Evolutionary conservation across 1,139 yeast species (phyloP).

Genomic region (Blastobotrys ciferrii): DNA sequence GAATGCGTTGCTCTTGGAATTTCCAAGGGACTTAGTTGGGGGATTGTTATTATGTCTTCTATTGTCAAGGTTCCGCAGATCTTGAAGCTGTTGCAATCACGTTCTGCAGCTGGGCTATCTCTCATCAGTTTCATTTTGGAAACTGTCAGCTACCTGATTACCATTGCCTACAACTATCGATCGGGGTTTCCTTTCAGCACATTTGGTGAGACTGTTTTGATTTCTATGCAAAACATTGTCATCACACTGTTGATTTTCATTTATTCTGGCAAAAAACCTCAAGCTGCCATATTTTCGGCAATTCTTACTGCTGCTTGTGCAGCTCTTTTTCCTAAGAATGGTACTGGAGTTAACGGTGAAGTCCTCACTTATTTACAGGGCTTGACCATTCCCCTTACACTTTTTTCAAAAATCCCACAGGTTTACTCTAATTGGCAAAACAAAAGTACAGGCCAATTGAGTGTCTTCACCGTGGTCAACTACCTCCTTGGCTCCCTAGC

Average conservation of each 20-base stretch:
- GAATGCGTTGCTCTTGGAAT: constrained; percentile 33
- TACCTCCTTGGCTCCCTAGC: constrained; percentile 55
- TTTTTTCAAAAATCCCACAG: constrained; percentile 57
- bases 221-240: constrained; percentile 42
- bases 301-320: constrained; percentile 26
- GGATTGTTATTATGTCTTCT: constrained; percentile 38
- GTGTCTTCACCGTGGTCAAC: constrained; percentile 53
- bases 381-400: constrained; percentile 52
- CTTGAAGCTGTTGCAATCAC: constrained; percentile 32
- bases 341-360: constrained; percentile 27
- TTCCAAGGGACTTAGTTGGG: constrained; percentile 37
- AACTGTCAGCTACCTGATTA: constrained; percentile 40
- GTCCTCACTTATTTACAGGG: constrained; percentile 44
- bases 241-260: constrained; percentile 38
- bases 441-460: constrained; percentile 54
- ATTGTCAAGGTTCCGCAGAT: constrained; percentile 43
- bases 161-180: constrained; percentile 44
- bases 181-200: constrained; percentile 42
- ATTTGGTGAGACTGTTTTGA: constrained; percentile 44
- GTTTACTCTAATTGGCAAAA: constrained; percentile 47
- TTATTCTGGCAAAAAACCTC: constrained; percentile 25
- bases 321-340: constrained; percentile 23
- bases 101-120: constrained; percentile 41
- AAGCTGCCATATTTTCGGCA: constrained; percentile 30
- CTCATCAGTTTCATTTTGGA: constrained; percentile 40